Base-by-base conservation (phyloP, 495 filamentous ascomycete species). In the Evernia prunastri region DNA sequence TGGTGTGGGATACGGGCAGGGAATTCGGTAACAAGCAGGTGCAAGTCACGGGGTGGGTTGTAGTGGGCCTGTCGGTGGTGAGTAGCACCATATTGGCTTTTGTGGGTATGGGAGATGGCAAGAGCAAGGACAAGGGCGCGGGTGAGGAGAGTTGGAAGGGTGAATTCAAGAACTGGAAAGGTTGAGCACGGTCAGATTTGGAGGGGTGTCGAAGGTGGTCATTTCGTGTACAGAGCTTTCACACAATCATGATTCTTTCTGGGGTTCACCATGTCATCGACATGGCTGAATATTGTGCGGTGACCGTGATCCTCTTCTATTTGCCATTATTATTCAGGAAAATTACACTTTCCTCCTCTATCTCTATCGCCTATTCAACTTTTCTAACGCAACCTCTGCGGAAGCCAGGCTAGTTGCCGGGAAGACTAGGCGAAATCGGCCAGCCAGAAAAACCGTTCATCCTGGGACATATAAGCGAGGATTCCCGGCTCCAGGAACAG, bases 1-100 rank as follows among this genome's bases (percentile, higher is more conserved):
- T 99, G 77, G 67, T 82, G 37, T 96, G 90, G 88, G 94, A 99
- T 81, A 74, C 86, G 58, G 88, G 87, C 43, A 74, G 77, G 60
- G 82, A 82, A 47, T 85, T 96, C 63, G 79, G 74, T 68, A 89
- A 92, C 74, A 78, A 81, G 70, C 76, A 79, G 67, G 90, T 97
- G 64, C 82, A 88, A 67, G 80, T 81, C 76, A 86, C 82, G 4
- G 93, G 92, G 61, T 94, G 87, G 83, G 75, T 81, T 40, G 83
- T 92, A 29, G 80, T 95, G 68, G 90, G 84, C 13, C 72, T 86
- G 66, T 89, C 84, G 66, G 68, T 85, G 4, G 77, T 88, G 9
- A 82, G 80, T 64, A 84, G 88, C 54, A 61, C 87, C 59, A 79
- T 70, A 56, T 79, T 94, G 74, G 86, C 85, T 68, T 75, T 85